Conservation (phyloP, 164 flowering plant species). For the Annona cherimola region DNA sequence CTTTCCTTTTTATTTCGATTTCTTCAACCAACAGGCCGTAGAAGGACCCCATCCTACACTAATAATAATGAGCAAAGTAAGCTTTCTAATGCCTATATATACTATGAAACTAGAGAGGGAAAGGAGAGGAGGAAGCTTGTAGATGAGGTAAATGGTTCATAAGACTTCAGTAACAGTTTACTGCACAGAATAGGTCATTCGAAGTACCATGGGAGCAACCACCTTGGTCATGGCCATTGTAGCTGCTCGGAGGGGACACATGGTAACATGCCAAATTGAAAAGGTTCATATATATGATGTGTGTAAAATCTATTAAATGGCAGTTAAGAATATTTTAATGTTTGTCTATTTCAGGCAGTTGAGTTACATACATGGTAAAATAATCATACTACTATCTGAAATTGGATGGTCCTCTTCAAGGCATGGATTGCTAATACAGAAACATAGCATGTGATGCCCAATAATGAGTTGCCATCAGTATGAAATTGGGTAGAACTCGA, state of each 20-base stretch:
- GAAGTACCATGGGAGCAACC: too few relatives aligned
- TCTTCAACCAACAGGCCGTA: too few relatives aligned
- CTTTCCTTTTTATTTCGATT: too few relatives aligned
- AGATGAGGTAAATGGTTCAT: too few relatives aligned
- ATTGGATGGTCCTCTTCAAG: not conserved
- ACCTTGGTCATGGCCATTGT: not conserved
- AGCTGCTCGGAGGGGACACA: not conserved
- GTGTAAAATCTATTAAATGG: not conserved
- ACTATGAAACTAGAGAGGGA: too few relatives aligned
- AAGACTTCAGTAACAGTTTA: too few relatives aligned
- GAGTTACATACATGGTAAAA: not conserved
- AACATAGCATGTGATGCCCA: not conserved
- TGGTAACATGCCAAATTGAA: not conserved
- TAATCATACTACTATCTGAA: not conserved
- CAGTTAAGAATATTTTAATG: not conserved
- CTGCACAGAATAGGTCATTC: too few relatives aligned
- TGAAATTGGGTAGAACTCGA: not conserved
- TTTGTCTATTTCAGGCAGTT: too few relatives aligned
- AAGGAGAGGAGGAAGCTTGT: too few relatives aligned
- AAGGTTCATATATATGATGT: not conserved
- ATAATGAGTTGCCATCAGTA: not conserved
- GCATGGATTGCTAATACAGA: not conserved
- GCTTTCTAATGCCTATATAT: too few relatives aligned
- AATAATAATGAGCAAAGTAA: too few relatives aligned
- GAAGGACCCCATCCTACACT: too few relatives aligned